These are phyloP conservation scores for Xerocomus potaroensis DNA, from an alignment of 768 basidiomycete genomes.

Conservation along the genomic window DNA sequence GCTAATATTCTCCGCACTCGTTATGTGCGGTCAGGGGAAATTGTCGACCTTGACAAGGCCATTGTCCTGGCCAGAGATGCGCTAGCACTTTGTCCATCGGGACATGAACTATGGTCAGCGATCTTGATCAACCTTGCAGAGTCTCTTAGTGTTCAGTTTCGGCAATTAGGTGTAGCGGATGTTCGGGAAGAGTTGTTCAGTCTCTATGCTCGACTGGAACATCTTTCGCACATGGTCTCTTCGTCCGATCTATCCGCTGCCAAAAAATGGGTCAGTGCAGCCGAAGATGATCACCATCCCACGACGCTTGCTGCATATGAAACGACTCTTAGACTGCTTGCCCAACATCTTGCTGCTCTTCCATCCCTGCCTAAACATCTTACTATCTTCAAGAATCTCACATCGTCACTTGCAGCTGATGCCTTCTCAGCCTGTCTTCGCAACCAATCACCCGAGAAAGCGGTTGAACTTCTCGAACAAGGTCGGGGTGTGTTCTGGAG, in stretches of 20 bases:
- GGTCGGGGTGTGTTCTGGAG: not conserved
- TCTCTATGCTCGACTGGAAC: not conserved
- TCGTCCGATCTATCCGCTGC: not conserved
- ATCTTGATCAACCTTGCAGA: not conserved
- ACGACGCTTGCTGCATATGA: no score
- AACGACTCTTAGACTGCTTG: not conserved
- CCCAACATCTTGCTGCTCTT: not conserved
- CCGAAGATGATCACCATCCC: not conserved
- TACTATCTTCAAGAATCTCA: not conserved
- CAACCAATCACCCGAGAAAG: constrained; percentile 6
- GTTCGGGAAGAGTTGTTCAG: not conserved
- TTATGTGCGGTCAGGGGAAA: not conserved
- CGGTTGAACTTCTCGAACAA: constrained; percentile 31
- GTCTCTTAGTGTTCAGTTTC: constrained; percentile 19
- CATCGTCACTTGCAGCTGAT: constrained; percentile 5
- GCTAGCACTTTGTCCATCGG: not conserved
- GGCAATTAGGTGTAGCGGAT: not conserved
- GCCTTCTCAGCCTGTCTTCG: constrained; percentile 13
- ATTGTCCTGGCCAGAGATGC: not conserved
- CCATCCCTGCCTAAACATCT: not conserved
- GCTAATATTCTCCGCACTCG: not conserved
- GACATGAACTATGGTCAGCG: not conserved
- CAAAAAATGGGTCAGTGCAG: not conserved
- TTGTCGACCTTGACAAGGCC: not conserved
- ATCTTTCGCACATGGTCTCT: not conserved